These are phyloP conservation scores for Lachnellula hyalina DNA, from an alignment of 2,329 filamentous ascomycete species.

Conservation along the genomic window DNA sequence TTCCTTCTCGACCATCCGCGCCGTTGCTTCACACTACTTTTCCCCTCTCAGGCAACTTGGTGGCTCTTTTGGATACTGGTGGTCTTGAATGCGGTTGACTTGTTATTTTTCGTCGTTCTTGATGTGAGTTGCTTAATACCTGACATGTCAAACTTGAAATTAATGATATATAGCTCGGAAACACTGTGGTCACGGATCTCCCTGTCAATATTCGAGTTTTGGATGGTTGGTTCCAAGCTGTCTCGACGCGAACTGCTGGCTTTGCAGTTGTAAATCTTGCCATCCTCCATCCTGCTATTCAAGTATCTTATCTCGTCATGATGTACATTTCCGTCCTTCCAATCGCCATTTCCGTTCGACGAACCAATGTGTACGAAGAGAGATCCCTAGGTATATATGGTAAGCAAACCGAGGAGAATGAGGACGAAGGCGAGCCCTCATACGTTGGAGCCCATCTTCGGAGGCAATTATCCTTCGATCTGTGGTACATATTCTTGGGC, in stretches of 20 bases:
- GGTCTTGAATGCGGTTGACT: constrained; percentile 73
- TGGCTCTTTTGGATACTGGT: constrained; percentile 88
- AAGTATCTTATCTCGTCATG: constrained; percentile 95
- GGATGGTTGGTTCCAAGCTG: constrained; percentile 85
- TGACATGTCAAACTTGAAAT: background rate
- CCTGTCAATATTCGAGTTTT: constrained; percentile 72
- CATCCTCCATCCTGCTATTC: constrained; percentile 79
- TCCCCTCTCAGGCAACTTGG: constrained; percentile 87
- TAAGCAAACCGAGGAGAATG: constrained; percentile 40
- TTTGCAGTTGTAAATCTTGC: constrained; percentile 78
- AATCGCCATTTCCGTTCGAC: constrained; percentile 88
- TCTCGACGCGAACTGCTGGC: constrained; percentile 83
- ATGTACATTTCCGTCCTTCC: constrained; percentile 99
- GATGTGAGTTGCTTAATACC: constrained; percentile 55
- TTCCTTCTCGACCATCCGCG: constrained; percentile 93
- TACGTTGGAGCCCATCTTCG: constrained; percentile 91
- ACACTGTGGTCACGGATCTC: constrained; percentile 60
- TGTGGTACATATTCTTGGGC: constrained; percentile 95
- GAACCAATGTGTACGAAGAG: constrained; percentile 96
- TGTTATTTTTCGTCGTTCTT: constrained; percentile 87
- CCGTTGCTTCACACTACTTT: constrained; percentile 91
- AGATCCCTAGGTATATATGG: constrained; percentile 72
- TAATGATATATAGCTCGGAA: constrained; percentile 55
- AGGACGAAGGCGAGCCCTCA: constrained; percentile 56
- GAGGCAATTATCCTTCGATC: constrained; percentile 88